These are phyloP conservation scores for Parastagonospora nodorum DNA, from an alignment of 2,329 filamentous ascomycete genomes.

Conservation along the genomic window DNA sequence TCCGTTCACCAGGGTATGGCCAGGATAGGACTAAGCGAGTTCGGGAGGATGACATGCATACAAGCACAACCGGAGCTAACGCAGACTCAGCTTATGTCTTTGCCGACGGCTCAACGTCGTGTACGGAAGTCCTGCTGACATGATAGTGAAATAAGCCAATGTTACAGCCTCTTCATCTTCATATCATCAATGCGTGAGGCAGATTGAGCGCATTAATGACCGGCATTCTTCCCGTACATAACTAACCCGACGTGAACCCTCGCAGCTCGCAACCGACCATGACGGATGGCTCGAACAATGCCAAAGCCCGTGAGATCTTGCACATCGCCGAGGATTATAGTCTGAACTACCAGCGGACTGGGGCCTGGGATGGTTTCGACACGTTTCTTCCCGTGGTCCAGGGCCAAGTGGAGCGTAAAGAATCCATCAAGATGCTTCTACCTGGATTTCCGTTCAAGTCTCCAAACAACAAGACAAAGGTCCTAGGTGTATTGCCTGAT, in stretches of 20 bases:
- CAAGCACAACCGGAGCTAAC: not conserved
- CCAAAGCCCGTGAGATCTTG: slow-evolving; percentile 20
- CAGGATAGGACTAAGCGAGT: not conserved
- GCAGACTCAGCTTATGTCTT: slow-evolving; percentile 1
- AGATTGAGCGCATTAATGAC: too few relatives aligned
- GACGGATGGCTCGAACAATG: not conserved
- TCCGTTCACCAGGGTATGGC: too few relatives aligned
- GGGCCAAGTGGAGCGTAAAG: slow-evolving; percentile 21
- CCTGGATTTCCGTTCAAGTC: slow-evolving; percentile 69
- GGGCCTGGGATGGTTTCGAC: slow-evolving; percentile 28
- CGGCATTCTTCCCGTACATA: not conserved
- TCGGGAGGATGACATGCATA: slow-evolving; percentile 1
- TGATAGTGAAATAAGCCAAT: not conserved
- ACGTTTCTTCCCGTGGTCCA: slow-evolving; percentile 25
- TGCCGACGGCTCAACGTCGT: not conserved
- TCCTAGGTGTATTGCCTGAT: slow-evolving; percentile 55
- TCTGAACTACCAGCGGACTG: slow-evolving; percentile 30
- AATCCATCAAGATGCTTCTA: slow-evolving; percentile 44
- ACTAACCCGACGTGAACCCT: not conserved
- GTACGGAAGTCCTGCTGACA: too few relatives aligned
- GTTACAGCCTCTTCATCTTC: not conserved
- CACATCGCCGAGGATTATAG: slow-evolving; percentile 28
- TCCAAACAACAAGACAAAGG: slow-evolving; percentile 60
- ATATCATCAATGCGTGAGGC: not conserved
- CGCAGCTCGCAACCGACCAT: not conserved